A percentile compares a stretch with the other conserved stretches of the same genome.
These are phyloP conservation scores for Phaeotremella fagi DNA, from an alignment of 768 basidiomycete genomes.

Conservation along the genomic window DNA sequence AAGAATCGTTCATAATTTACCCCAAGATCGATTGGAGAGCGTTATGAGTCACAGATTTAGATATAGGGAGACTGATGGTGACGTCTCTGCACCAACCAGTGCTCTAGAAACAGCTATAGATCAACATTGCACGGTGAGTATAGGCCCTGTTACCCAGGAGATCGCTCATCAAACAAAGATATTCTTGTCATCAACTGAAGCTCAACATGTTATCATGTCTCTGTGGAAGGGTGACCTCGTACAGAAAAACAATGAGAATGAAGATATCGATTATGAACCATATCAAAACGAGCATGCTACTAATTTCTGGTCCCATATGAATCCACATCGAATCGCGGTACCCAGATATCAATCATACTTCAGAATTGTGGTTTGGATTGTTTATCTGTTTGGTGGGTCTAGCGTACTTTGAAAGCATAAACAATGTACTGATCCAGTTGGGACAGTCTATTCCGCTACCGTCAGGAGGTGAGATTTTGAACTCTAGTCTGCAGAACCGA, in stretches of 20 bases:
- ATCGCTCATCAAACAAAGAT: conserved; percentile 50
- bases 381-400: conserved; percentile 31
- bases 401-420: no score
- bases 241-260: conserved; percentile 67
- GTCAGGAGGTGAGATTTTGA: conserved; percentile 30
- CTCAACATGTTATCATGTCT: conserved; percentile 75
- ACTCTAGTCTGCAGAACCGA: conserved; percentile 51
- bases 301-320: conserved; percentile 65
- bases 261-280: conserved; percentile 74
- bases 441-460: conserved; percentile 41
- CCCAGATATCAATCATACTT: conserved; percentile 87
- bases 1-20: conserved; percentile 63
- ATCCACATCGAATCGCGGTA: conserved; percentile 72
- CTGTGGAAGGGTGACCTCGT: conserved; percentile 80
- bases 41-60: conserved; percentile 76
- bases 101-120: conserved; percentile 89
- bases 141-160: background rate
- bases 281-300: conserved; percentile 58
- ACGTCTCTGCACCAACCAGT: conserved; percentile 48
- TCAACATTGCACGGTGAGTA: conserved; percentile 64
- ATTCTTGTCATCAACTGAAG: conserved; percentile 78
- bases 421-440: background rate
- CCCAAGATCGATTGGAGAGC: conserved; percentile 60
- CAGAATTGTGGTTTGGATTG: conserved; percentile 55
- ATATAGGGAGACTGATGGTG: conserved; percentile 68